Base-by-base conservation (phyloP, 306 rosid species). In the Fagus sylvatica region DNA sequence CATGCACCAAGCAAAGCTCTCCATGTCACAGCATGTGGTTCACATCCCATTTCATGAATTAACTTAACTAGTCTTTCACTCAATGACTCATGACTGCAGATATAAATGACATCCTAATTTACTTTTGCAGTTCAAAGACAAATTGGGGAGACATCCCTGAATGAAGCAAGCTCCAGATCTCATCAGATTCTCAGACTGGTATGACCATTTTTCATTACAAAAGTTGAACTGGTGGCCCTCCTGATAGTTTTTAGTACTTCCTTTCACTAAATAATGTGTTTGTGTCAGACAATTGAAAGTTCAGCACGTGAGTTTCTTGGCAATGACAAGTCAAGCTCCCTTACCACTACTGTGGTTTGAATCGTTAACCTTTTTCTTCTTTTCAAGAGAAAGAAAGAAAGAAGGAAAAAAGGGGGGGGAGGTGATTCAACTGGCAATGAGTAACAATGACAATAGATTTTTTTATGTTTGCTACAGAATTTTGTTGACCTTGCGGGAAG, bases 181-280 rank as follows among this genome's bases (percentile, higher is more conserved):
- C 99, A 96, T 93, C 98, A 93, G 88, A 96, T 96, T 86, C 93
- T 96, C 68, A 87, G 96, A 92, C 78, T 96, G 96, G 99, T 93
- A 89, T 51, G 78, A 49, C 53, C 54, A 36, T 19, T n/a, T 51
- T 79, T 77, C 71, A 15, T 61, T 15, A 3, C 48, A 46, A 36
- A 69, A 17, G 57, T 40, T 49, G 51, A 64, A 76, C 22, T 80
- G 42, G 48, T 49, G 49, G 79, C 36, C 22, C 34, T 41, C 22
- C 30, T 48, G 75, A 53, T 56, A 40, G 69, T 70, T 80, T 41
- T 59, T 83, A 53, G 48, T 78, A 69, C 55, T 55, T 62, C 81
- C 83, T 54, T 75, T 70, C 71, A 40, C 70, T 69, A 51, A 69
- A 57, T 61, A 64, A 54, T 81, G 60, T 53, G 83, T 28, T 72